Conservation (phyloP, 495 filamentous ascomycete genomes). For the Xylaria castorea region DNA sequence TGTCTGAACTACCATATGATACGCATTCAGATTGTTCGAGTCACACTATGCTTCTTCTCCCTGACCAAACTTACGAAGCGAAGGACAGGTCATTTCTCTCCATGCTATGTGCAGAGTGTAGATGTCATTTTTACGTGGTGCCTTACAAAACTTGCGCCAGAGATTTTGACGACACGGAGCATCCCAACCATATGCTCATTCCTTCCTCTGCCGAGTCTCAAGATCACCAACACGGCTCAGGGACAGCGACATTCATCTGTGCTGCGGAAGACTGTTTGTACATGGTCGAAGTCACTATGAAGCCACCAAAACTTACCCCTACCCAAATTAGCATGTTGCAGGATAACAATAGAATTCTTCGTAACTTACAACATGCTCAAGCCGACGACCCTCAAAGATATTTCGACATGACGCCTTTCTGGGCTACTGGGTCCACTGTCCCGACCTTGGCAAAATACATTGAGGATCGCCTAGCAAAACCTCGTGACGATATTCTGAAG, state of each 20-base stretch:
- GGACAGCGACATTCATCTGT: slow-evolving; percentile 61
- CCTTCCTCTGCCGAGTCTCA: not conserved
- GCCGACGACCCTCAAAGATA: slow-evolving; percentile 65
- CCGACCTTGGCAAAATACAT: slow-evolving; percentile 21
- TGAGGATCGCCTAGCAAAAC: slow-evolving; percentile 23
- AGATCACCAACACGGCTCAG: slow-evolving; percentile 1
- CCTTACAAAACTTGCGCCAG: slow-evolving; percentile 17
- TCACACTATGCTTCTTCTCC: slow-evolving; percentile 36
- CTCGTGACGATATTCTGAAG: slow-evolving; percentile 44
- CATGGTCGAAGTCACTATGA: slow-evolving; percentile 60
- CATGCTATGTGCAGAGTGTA: slow-evolving; percentile 32
- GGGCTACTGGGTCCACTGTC: slow-evolving; percentile 51
- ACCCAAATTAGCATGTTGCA: slow-evolving; percentile 57
- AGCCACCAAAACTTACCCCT: slow-evolving; percentile 47
- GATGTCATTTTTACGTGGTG: slow-evolving; percentile 36
- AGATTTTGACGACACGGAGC: slow-evolving; percentile 17
- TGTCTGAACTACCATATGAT: slow-evolving; percentile 24
- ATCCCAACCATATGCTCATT: slow-evolving; percentile 40
- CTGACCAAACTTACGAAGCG: slow-evolving; percentile 29
- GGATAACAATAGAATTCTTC: slow-evolving; percentile 59
- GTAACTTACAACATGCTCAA: slow-evolving; percentile 60
- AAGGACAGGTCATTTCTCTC: slow-evolving; percentile 29
- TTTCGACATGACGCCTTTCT: slow-evolving; percentile 56
- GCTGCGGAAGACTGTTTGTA: slow-evolving; percentile 62
- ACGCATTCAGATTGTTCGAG: slow-evolving; percentile 22